phyloP scores from a whole-genome alignment of 192 early-diverging fungal species.

The Dispira simplex region DNA sequence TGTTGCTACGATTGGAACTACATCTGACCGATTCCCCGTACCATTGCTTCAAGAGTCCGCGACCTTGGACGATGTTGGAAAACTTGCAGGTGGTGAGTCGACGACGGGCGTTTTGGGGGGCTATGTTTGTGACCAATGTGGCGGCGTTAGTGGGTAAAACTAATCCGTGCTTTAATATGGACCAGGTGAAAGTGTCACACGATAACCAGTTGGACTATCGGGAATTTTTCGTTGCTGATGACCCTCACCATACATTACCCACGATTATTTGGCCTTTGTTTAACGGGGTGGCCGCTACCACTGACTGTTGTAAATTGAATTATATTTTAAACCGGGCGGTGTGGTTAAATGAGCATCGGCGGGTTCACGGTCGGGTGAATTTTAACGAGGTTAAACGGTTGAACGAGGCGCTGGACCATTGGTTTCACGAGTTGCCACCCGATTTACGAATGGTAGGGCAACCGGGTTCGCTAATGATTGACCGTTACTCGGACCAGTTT shows the following conservation, averaged over 20 bases:
- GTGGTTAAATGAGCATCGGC: not conserved
- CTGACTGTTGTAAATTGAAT: not conserved
- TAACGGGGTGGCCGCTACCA: not conserved
- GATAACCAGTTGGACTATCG: too few relatives aligned
- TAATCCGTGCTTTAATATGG: not conserved
- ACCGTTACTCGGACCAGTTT: not conserved
- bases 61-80: not conserved
- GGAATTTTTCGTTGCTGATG: not conserved
- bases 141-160: not conserved
- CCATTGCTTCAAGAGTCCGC: not conserved
- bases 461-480: too few relatives aligned
- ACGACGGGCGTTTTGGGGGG: constrained; percentile 1
- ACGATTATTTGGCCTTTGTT: constrained; percentile 1
- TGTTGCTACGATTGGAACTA: not conserved
- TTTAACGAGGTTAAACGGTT: not conserved
- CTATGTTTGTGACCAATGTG: not conserved
- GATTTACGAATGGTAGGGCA: too few relatives aligned
- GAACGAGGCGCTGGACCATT: not conserved
- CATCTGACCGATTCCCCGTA: not conserved
- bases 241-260: not conserved
- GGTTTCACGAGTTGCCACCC: not conserved
- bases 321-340: not conserved
- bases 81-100: not conserved
- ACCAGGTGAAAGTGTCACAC: not conserved
- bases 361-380: not conserved